Evolutionary conservation across 441 rosid species (phyloP).

Genomic region (Eutrema salsugineum): DNA sequence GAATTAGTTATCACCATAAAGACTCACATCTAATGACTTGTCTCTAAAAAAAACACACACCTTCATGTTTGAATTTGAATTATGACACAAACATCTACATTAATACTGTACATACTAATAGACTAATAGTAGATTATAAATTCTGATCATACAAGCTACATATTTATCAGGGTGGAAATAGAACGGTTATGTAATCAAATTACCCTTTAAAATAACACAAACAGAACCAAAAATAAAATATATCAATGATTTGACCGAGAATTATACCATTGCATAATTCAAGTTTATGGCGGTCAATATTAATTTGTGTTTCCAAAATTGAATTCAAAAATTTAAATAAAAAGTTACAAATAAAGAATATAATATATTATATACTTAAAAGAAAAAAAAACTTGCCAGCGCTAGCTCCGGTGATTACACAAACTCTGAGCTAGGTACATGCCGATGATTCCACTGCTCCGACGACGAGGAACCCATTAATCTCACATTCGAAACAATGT

Average conservation of each 20-base stretch:
- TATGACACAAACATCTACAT: not conserved
- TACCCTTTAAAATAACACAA: not conserved
- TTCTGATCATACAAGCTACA: not conserved
- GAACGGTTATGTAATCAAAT: not conserved
- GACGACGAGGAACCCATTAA: constrained; percentile 24
- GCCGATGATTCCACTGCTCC: constrained; percentile 28
- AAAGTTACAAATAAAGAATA: constrained; percentile 3
- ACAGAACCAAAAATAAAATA: too few species aligned
- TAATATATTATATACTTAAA: not conserved
- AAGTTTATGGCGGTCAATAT: not conserved
- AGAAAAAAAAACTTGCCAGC: constrained; percentile 12
- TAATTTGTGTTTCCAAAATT: not conserved
- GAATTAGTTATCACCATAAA: not conserved
- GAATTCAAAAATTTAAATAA: not conserved
- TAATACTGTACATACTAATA: not conserved
- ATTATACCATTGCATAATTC: too few species aligned
- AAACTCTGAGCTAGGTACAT: constrained; percentile 21
- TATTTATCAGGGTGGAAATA: not conserved
- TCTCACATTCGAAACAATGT: constrained; percentile 38
- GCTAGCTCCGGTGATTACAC: constrained; percentile 18
- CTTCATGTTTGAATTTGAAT: not conserved
- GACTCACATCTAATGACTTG: not conserved
- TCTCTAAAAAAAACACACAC: not conserved
- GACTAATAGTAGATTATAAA: not conserved
- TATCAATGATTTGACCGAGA: not conserved